Evolutionary conservation across 306 rosid genomes (phyloP), one percentile per base, ranked within the genome.

Genomic region (Comarum palustre): DNA sequence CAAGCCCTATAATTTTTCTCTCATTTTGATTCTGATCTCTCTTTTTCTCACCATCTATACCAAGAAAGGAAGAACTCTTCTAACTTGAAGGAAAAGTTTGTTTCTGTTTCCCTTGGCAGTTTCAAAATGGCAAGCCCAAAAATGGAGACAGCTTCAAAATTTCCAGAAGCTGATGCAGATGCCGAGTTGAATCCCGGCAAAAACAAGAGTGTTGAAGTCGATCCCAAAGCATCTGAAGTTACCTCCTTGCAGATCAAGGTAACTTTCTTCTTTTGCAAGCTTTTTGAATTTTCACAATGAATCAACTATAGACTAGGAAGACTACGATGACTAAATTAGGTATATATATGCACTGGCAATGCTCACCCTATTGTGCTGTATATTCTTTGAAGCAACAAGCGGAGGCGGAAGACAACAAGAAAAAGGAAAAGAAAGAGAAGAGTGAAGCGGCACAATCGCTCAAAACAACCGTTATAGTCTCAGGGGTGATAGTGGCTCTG

Each of bases 401-500:
- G 24, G 83, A 79, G 71, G 80, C 71, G 25, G 78, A 72, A 11
- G 75, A 84, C 25, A 75, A 54, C 74, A 72, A 79, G 72, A 78
- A 66, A 58, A 73, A 63, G 79, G 70, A 74, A 34, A 74, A 55
- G 38, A 80, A 13, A n/a, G 73, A 78, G 68, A 63, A 74, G 78
- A 77, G 76, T 61, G 91, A 82, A 2, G 34, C 81, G 0, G 36
- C 73, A 69, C 83, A 84, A 55, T 68, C 85, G 57, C 46, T 88
- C 31, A 88, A 90, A 75, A 86, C 82, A 32, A 77, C 90, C 14
- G 58, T 90, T 61, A 75, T 90, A 43, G 73, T 88, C 51, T 88
- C 93, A 27, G 82, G 82, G 38, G 74, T 86, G 74, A 50, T 81
- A 24, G 90, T 88, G 68, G 93, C 88, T 60, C 47, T 86, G 73